Evolutionary conservation across 2,329 filamentous ascomycete genomes (phyloP), one percentile per base, ranked within the genome.

Genomic region (Pseudogymnoascus pannorum): DNA sequence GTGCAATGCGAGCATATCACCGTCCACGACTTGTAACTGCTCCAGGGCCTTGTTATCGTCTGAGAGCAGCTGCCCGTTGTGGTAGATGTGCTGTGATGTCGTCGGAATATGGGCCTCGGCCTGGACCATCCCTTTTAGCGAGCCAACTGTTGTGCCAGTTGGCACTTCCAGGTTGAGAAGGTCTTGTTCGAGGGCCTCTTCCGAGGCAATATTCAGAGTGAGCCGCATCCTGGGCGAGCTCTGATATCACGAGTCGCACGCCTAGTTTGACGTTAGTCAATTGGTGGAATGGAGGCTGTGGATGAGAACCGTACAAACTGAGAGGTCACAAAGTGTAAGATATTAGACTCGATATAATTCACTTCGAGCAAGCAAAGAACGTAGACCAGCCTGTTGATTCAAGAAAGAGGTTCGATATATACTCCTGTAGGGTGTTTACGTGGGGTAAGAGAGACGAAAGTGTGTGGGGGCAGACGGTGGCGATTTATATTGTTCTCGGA

Each of bases 1-100:
- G 72, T 96, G 89, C 67, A 97, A 83, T 29, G 89, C 91, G 66
- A 99, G 79, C 89, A 99, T 92, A 71, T 97, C 94, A 61, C 91
- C 91, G 75, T 97, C 91, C 57, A 80, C 84, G 68, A 99, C 88
- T 42, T 88, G 83, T 31, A 92, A 82, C 69, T 93, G 82, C 67
- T 92, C 85, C 71, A 99, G 83, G 2, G 92, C 96, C 74, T 92
- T 88, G 62, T 82, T 76, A 69, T 92, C 87, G 75, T 92, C 87
- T 67, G 79, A 82, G 61, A 99, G 85, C 42, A 92, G 83, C 66
- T 85, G 84, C 66, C 93, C 94, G 73, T 97, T 95, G 77, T 93
- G 89, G 76, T 94, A 95, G 72, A 97, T 87, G 71, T 91, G 87
- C 74, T 97, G 92, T 54, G 87, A 81, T 48, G 80, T 78, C 16